Evolutionary conservation across 495 filamentous ascomycete species (phyloP), one percentile per base, ranked within the genome.

Genomic region (Amniculicola lignicola): DNA sequence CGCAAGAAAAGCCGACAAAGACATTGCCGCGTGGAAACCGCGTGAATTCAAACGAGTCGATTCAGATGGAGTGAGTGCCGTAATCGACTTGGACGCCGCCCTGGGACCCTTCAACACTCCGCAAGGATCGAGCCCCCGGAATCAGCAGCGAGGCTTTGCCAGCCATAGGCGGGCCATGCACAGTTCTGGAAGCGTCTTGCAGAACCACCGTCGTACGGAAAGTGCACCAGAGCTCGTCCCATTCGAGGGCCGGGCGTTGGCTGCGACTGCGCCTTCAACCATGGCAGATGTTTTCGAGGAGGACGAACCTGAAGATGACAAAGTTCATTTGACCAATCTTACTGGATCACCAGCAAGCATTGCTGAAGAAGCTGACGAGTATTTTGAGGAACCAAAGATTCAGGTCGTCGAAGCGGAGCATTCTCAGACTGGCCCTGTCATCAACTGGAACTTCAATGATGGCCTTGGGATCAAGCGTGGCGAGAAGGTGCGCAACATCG

Each of bases 81-180:
- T 95, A 54, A 92, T 98, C 47, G 93, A 98, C 72, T 75, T 98
- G 35, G 93, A 98, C 75, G 93, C 91, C 29, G 93, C 92, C n/a
- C 75, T 98, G 10, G 89, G 89, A 2, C 90, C 93, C 0, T 95
- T 95, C 72, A 90, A 93, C 64, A 92, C 88, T 1, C 89, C 52
- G 27, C 35, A 66, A 9, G 65, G 52, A 27, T 55, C 57, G 79
- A 54, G 77, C 42, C 43, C 53, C 4, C 48, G 44, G 21, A 28
- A 77, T 14, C 78, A 74, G 36, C 44, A 81, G 77, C 43, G 82
- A 79, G 22, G 83, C 73, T 62, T 72, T 79, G 11, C 71, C 1
- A 44, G 78, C 15, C 78, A 81, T 42, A 86, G 85, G 51, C 85
- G 85, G 61, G 81, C 86, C 54, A 83, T 98, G 76, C 94, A 98